phyloP scores from a whole-genome alignment of 2,329 filamentous ascomycete species.

The Penicillium sp. region DNA sequence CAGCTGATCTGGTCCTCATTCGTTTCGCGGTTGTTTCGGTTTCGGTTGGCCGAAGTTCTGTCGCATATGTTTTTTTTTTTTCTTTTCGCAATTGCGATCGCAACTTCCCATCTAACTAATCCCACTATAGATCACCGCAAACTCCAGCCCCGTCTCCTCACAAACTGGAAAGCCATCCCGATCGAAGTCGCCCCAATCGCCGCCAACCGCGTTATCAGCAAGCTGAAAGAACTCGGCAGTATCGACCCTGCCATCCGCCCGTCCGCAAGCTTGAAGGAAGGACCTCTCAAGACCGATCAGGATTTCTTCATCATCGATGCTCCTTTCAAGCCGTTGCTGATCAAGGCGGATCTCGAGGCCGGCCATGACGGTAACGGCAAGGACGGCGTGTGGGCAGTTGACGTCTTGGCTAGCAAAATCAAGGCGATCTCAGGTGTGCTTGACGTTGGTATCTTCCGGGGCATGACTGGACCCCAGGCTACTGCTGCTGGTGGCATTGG shows the following conservation, averaged over 20 bases:
- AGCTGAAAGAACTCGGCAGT: constrained; percentile 70
- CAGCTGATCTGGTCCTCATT: background rate
- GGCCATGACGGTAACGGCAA: constrained; percentile 53
- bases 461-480: constrained; percentile 70
- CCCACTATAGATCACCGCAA: constrained; percentile 75
- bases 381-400: constrained; percentile 74
- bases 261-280: constrained; percentile 71
- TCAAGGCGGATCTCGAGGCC: constrained; percentile 54
- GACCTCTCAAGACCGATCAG: constrained; percentile 80
- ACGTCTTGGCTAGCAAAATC: constrained; percentile 67
- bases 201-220: constrained; percentile 69
- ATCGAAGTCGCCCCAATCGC: constrained; percentile 90
- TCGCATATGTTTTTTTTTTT: no score
- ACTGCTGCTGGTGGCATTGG: constrained; percentile 59
- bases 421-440: constrained; percentile 81
- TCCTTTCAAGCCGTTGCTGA: constrained; percentile 71
- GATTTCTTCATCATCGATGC: constrained; percentile 89
- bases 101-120: background rate
- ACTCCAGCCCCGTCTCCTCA: constrained; percentile 69
- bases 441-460: constrained; percentile 87
- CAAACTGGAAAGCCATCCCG: constrained; percentile 77
- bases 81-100: background rate
- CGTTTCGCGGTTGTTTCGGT: background rate
- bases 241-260: constrained; percentile 66
- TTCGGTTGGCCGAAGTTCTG: background rate